These are phyloP conservation scores for Middelhovenomyces tepae DNA, from an alignment of 805 yeast species.

Conservation along the genomic window DNA sequence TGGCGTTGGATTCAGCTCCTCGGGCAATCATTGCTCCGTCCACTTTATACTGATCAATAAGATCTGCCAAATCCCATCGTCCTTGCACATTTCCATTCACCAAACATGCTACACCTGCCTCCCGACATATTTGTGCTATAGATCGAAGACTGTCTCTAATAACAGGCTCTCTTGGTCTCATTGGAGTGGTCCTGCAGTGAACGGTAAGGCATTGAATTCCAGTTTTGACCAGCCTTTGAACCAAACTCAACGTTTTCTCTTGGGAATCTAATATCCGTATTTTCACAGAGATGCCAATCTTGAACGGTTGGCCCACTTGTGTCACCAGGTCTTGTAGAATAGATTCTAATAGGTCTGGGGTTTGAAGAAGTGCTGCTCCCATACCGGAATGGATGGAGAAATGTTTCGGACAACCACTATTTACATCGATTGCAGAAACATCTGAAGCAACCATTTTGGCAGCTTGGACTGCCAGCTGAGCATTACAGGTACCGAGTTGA, in stretches of 20 bases:
- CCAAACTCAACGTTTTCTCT: slow-evolving; percentile 51
- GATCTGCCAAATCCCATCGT: slow-evolving; percentile 41
- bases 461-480: slow-evolving; percentile 82
- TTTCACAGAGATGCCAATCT: slow-evolving; percentile 83
- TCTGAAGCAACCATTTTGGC: slow-evolving; percentile 73
- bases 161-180: slow-evolving; percentile 78
- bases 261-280: slow-evolving; percentile 66
- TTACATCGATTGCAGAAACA: slow-evolving; percentile 87
- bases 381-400: slow-evolving; percentile 91
- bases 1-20: slow-evolving; percentile 78
- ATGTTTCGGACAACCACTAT: slow-evolving; percentile 97
- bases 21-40: slow-evolving; percentile 92
- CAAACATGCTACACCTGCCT: slow-evolving; percentile 58
- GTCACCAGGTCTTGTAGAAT: slow-evolving; percentile 63
- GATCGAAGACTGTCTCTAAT: slow-evolving; percentile 58
- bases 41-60: slow-evolving; percentile 46
- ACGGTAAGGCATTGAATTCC: slow-evolving; percentile 83
- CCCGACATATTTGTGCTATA: slow-evolving; percentile 53
- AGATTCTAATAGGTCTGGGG: slow-evolving; percentile 69
- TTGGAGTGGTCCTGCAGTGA: slow-evolving; percentile 81
- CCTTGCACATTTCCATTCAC: slow-evolving; percentile 71
- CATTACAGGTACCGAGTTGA: slow-evolving; percentile 82
- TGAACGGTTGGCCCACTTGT: slow-evolving; percentile 68
- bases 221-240: slow-evolving; percentile 51
- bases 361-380: slow-evolving; percentile 87